Evolutionary conservation across 1,139 yeast genomes (phyloP), one percentile per base, ranked within the genome.

Genomic region (Ogataea hybrid): DNA sequence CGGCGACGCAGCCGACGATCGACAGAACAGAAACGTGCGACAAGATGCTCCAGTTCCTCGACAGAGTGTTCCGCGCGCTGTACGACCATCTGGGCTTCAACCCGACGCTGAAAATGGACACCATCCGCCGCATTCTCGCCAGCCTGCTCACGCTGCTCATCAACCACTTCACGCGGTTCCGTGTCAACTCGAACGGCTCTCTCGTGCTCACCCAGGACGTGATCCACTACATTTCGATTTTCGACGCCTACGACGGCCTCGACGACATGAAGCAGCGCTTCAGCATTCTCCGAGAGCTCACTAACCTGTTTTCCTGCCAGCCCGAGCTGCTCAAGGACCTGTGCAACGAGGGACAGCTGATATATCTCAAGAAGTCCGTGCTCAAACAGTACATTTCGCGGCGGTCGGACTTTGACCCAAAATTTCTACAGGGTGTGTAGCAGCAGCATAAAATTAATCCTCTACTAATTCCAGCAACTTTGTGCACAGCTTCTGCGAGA

Each of bases 101-200:
- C n/a, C n/a, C n/a, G n/a, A n/a, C n/a, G n/a, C n/a, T n/a, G n/a
- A n/a, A n/a, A n/a, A n/a, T n/a, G n/a, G n/a, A n/a, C n/a, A n/a
- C n/a, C n/a, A n/a, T n/a, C n/a, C n/a, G n/a, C n/a, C n/a, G n/a
- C n/a, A n/a, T n/a, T n/a, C n/a, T n/a, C n/a, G n/a, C n/a, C n/a
- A n/a, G n/a, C n/a, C n/a, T n/a, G n/a, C n/a, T n/a, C n/a, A n/a
- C n/a, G n/a, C n/a, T n/a, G n/a, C n/a, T n/a, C n/a, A n/a, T n/a
- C n/a, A n/a, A n/a, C n/a, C n/a, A n/a, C n/a, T 82, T 84, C 58
- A 82, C 83, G 50, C 84, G 81, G 56, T 85, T 79, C 59, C 77
- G 79, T 28, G 87, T 89, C 46, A 86, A 79, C 53, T 80, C 89
- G 3, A 76, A 82, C 9, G 97, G 97, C 39, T 96, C 96, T 21